Base-by-base conservation (phyloP, 306 rosid genomes). In the Cotoneaster glaucophyllus region DNA sequence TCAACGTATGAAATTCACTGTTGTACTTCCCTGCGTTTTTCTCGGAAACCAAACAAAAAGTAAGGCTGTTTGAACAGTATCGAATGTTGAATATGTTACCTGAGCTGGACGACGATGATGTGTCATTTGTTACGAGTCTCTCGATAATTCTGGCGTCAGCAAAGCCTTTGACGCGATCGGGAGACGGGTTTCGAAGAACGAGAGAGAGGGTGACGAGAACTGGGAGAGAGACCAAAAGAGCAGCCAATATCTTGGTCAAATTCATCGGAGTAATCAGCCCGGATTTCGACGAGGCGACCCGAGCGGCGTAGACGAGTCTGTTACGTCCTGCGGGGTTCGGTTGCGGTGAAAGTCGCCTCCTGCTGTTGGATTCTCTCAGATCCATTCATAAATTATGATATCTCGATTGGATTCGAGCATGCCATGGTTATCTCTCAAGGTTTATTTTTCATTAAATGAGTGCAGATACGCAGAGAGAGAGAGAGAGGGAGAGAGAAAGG, bases 101-200 rank as follows among this genome's bases (percentile, higher is more conserved):
- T 5, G 69, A 15, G 9, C 34, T 64, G 39, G 68, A 29, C 19
- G 45, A 28, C 10, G 52, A 11, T 6, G 77, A 43, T 21, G 69
- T 18, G 17, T 2, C 67, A 57, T 82, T 82, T 4, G 2, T 39
- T 52, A 66, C 11, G 3, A 22, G 4, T 22, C 61, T 83, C 11
- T 71, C 82, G 39, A 85, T 61, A 62, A 48, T 52, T 50, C 82
- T 81, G 41, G 84, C 83, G 39, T 81, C 82, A 5, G 83, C 74
- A 24, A 83, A 83, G 29, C 76, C 76, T 63, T 26, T 34, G 32
- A 63, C 26, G 10, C 29, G 89, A 83, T 81, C 68, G n/a, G 71
- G 64, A 11, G 76, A 34, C 0, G 83, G 53, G 34, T 34, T 58
- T 17, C 83, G 72, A 66, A 85, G 76, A 48, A 71, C 29, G 34